Evolutionary conservation across 768 basidiomycete genomes (phyloP), one percentile per base, ranked within the genome.

Genomic region (Suillus discolor): DNA sequence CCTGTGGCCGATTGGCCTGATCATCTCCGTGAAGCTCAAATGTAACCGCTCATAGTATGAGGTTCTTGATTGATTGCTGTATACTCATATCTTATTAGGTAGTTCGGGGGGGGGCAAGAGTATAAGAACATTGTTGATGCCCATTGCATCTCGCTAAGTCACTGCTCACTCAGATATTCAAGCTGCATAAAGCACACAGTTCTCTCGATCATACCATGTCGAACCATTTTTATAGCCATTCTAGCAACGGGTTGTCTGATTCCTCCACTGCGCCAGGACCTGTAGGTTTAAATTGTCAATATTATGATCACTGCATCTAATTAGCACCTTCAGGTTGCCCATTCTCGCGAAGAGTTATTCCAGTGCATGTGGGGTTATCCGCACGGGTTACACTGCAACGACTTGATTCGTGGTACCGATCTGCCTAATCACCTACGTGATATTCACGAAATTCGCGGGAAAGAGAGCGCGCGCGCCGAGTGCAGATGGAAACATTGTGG

Each of bases 331-430:
- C 54, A 55, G 54, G 20, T 34, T 34, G 20, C 54, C 36, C 54
- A 55, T 55, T 36, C 20, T n/a, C 20, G 6, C 12, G 54, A 34
- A 55, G 54, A 55, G 34, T n/a, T 13, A 20, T 55, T 55, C 54
- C 54, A 36, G 34, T 55, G 54, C 12, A 55, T 55, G 54, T 55
- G 54, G 54, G 54, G 54, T 36, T 55, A 55, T 36, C 34, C 31
- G 25, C 16, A 41, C 15, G 39, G 39, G 3, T 18, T 59, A 16
- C 57, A 59, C 11, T 59, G 57, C 25, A 41, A 59, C 57, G 9
- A 28, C 39, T 28, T 59, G 25, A 16, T 59, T 59, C 23, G 15
- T 18, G 57, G 57, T 15, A 5, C 12, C 23, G 3, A 59, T 6
- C 23, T 59, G 23, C 25, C 39, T 28, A 23, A 16, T 25, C 57